Base-by-base conservation (phyloP, 257 asterid species). In the Salvia hispanica region DNA sequence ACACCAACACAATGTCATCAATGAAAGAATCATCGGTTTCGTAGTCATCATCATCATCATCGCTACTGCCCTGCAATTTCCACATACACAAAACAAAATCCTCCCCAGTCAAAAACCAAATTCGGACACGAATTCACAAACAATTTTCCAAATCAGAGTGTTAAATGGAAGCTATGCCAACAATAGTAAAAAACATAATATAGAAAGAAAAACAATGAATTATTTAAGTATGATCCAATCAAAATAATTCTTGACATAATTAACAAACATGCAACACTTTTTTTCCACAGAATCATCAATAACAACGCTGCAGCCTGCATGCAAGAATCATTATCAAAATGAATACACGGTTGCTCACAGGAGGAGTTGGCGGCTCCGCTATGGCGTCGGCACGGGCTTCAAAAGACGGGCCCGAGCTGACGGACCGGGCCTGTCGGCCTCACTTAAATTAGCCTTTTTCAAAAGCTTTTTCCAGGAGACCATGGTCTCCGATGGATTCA, bases 391-490 rank as follows among this genome's bases (percentile, higher is more conserved):
- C 8, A 3, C 51, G 73, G 16, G 66, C 69, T 44, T 74, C 78
- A 8, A 28, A 0, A 1, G 78, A 34, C 36, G 78, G 77, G 54
- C 76, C 82, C 34, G 62, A 39, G 11, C 33, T 7, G 77, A 48
- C 50, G 79, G 66, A 63, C 61, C 82, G 63, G 67, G 72, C 52
- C 74, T 67, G 11, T 60, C 79, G 33, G 79, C 60, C 56, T 71
- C 76, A 46, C 58, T 74, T 54, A 54, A 62, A 76, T 76, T 69
- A 39, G 89, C 82, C 82, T 67, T 91, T 96, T 73, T 91, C 36
- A 85, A 74, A 63, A 91, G 94, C 85, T 91, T 91, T 76, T 83
- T 91, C 98, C 98, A 91, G 9, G 97, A 91, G 5, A 91, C 96
- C 25, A 95, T 91, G 0, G 97, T 91, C 73, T 91, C 97, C 8